These are phyloP conservation scores for Ricinus communis DNA, from an alignment of 345 rosid genomes.

Conservation along the genomic window DNA sequence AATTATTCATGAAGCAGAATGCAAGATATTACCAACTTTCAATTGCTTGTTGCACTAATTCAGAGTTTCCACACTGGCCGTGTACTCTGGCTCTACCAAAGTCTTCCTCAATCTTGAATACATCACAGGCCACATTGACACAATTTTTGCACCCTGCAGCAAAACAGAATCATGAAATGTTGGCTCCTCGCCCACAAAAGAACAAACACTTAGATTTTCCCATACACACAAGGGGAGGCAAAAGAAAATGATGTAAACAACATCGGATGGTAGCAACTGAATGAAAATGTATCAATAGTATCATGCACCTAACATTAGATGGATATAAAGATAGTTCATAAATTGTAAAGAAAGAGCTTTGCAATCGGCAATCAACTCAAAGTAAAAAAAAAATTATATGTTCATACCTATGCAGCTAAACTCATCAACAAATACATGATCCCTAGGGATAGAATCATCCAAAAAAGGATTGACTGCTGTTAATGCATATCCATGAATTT, in stretches of 20 bases:
- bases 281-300: background rate
- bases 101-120: conserved; percentile 84
- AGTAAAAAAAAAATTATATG: too few relatives aligned
- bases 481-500: conserved; percentile 86
- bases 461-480: conserved; percentile 85
- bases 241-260: too few relatives aligned
- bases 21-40: conserved; percentile 64
- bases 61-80: conserved; percentile 60
- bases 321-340: background rate
- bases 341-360: too few relatives aligned
- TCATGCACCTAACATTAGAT: too few relatives aligned
- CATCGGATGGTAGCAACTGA: background rate
- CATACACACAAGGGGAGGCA: too few relatives aligned
- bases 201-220: background rate
- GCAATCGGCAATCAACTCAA: too few relatives aligned
- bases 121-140: conserved; percentile 72
- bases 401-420: conserved; percentile 88
- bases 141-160: conserved; percentile 90
- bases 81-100: conserved; percentile 92
- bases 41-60: conserved; percentile 73
- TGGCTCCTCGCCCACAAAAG: background rate
- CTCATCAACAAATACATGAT: conserved; percentile 88
- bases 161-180: background rate
- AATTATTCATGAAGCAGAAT: too few relatives aligned
- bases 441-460: conserved; percentile 62